phyloP scores from a whole-genome alignment of 768 basidiomycete species.

The Pleurotus ostreatus region DNA sequence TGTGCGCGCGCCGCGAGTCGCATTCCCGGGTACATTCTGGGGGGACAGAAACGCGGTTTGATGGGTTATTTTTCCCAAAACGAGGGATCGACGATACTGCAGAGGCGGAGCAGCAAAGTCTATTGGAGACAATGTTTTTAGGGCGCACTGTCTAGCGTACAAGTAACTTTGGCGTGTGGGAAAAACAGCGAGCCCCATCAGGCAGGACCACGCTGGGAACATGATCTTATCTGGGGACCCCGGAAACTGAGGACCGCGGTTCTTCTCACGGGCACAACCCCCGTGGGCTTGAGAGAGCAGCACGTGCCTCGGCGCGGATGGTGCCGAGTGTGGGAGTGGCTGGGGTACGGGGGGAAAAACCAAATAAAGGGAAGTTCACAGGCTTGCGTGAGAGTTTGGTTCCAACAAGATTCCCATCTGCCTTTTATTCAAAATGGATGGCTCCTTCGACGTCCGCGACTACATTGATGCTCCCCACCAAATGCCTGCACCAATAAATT shows the following conservation, averaged over 20 bases:
- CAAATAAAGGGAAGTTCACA: constrained; percentile 9
- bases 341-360: not conserved
- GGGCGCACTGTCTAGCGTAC: not conserved
- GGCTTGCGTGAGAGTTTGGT: constrained; percentile 9
- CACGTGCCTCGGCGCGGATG: not conserved
- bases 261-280: not conserved
- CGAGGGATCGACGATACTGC: not conserved
- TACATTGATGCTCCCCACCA: constrained; percentile 3
- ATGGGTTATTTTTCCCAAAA: constrained; percentile 9
- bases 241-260: not conserved
- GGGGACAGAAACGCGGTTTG: not conserved
- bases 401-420: constrained; percentile 6
- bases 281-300: not conserved
- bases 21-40: not conserved
- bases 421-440: constrained; percentile 8
- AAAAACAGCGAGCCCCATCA: not conserved
- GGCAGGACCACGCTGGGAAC: not conserved
- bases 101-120: not conserved
- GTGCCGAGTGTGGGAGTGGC: not conserved
- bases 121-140: not conserved
- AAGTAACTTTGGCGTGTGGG: not conserved
- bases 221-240: not conserved
- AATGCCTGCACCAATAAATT: not conserved
- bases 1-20: constrained; percentile 23
- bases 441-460: constrained; percentile 7